Conservation (phyloP, 2,329 filamentous ascomycete species). For the Pseudopithomyces maydicus region DNA sequence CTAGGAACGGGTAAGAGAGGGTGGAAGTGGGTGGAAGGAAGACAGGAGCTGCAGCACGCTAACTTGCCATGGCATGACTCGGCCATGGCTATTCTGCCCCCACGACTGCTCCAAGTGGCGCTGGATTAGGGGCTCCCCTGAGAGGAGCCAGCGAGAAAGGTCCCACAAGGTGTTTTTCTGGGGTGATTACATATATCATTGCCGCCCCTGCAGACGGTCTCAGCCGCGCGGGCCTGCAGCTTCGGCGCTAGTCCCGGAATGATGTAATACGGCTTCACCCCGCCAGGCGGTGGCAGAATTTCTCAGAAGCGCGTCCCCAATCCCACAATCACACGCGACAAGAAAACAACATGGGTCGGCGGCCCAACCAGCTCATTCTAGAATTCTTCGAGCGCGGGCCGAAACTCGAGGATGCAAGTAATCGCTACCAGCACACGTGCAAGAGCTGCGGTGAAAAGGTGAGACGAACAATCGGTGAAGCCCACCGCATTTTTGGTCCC, state of each 20-base stretch:
- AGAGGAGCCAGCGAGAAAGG: too few relatives aligned
- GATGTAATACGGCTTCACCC: not conserved
- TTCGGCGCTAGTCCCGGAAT: not conserved
- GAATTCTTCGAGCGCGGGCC: constrained; percentile 86
- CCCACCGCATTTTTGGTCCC: constrained; percentile 14
- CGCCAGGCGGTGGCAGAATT: constrained; percentile 5
- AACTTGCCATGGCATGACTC: not conserved
- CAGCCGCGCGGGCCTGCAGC: not conserved
- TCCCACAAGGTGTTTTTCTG: too few relatives aligned
- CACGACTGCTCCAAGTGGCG: not conserved
- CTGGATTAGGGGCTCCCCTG: too few relatives aligned
- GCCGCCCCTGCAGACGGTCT: not conserved
- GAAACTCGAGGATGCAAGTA: constrained; percentile 87
- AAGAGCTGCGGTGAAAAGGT: constrained; percentile 80
- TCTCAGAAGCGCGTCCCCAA: not conserved
- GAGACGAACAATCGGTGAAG: constrained; percentile 20
- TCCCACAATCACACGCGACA: not conserved
- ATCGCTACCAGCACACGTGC: constrained; percentile 90
- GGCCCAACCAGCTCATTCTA: constrained; percentile 82
- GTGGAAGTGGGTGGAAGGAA: not conserved
- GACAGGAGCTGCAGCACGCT: not conserved
- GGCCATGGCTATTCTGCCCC: not conserved
- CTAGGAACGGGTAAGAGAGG: not conserved
- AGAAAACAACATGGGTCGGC: constrained; percentile 69
- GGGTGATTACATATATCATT: not conserved